Percentiles rank a stretch among this genome's conserved stretches.
Conservation (phyloP, 2,329 filamentous ascomycete genomes). For the Cyanodermella asteris region DNA sequence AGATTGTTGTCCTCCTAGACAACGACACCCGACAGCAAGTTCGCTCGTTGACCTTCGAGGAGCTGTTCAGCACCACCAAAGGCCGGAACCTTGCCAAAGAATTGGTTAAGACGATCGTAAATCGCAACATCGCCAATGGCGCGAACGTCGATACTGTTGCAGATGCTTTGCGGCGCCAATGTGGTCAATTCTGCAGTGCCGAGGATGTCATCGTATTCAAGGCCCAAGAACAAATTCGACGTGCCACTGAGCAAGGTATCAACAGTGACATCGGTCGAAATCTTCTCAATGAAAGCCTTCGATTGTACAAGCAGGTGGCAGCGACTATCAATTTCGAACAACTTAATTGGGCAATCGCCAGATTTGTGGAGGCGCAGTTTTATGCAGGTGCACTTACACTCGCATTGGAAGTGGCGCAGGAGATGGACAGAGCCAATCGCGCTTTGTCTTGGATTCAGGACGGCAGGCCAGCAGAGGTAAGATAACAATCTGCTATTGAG, state of each 20-base stretch:
- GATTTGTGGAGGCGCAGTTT: conserved; percentile 66
- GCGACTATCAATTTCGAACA: conserved; percentile 62
- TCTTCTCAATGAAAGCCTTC: conserved; percentile 70
- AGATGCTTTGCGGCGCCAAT: conserved; percentile 75
- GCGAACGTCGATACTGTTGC: conserved; percentile 95
- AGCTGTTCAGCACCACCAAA: conserved; percentile 55
- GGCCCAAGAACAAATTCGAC: conserved; percentile 82
- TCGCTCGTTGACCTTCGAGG: conserved; percentile 62
- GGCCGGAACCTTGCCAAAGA: conserved; percentile 84
- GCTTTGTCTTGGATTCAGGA: conserved; percentile 78
- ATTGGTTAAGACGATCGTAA: conserved; percentile 92
- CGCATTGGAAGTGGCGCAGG: conserved; percentile 59
- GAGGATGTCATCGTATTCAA: conserved; percentile 98
- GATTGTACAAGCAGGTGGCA: conserved; percentile 74
- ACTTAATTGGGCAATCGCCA: conserved; percentile 51
- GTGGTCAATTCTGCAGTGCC: conserved; percentile 90
- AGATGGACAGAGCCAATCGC: conserved; percentile 68
- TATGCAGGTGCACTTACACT: conserved; percentile 86
- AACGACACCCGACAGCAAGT: conserved; percentile 47
- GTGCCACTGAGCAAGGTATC: conserved; percentile 55
- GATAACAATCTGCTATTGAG: conserved; percentile 5
- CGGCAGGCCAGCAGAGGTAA: conserved; percentile 40
- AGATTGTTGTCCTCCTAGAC: conserved; percentile 61
- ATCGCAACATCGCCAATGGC: conserved; percentile 88
- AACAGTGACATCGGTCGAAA: conserved; percentile 58